Evolutionary conservation across 345 rosid species (phyloP), one percentile per base, ranked within the genome.

Genomic region (Eucalyptus urophylla): DNA sequence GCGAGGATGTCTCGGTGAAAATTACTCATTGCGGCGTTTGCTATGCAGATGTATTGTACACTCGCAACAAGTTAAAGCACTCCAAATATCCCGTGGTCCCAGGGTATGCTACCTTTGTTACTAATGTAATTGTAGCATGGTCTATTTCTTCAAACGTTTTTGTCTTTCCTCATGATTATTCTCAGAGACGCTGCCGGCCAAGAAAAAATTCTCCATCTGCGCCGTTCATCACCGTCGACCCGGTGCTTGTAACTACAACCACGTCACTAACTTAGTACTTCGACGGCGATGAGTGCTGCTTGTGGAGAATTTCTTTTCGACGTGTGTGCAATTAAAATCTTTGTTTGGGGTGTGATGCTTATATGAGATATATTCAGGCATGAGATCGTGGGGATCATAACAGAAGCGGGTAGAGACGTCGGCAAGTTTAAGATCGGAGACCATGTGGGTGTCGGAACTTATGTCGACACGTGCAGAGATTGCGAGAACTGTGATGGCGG

Each of bases 401-500:
- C 40, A 17, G 86, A 51, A 19, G 88, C 69, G 21, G 90, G 76
- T 11, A 11, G 67, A 53, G 40, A 29, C 5, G 86, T 89, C 12
- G 72, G 29, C 17, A 50, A 44, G 31, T 86, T 89, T 49, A 89
- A 86, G 86, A 85, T 89, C 1, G 88, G 90, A 29, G 90, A 89
- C 81, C 87, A 89, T 53, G 90, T 43, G 8, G 90, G 90, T 14
- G 90, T 89, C 29, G 90, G 90, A 17, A 31, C 86, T n/a, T 86
- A 60, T 29, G 88, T 89, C n/a, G 88, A 87, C 65, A 29, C 90
- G 12, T 89, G 93, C 89, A 54, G 89, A 65, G 90, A 89, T 11
- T 93, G 94, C 29, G 93, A 90, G 47, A 56, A 76, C 44, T 94
- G 95, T 7, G 49, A 88, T n/a, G 90, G 89, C 4, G 88, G 90